Evolutionary conservation across 2,329 filamentous ascomycete species (phyloP).

Genomic region (Verticillium longisporum): DNA sequence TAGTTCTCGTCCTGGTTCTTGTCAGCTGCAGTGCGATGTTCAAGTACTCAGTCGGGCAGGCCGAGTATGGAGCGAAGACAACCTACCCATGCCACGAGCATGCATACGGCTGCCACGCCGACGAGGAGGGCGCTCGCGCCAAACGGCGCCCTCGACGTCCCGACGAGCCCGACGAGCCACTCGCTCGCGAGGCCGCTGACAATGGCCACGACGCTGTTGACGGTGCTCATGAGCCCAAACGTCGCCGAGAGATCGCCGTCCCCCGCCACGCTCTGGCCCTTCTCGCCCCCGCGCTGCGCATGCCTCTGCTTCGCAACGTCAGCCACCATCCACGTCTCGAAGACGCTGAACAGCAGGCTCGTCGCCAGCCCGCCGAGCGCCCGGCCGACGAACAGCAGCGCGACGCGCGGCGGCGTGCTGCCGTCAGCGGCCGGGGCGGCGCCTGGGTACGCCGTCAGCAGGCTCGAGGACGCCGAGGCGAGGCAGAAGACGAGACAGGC

Average conservation of each 20-base stretch:
- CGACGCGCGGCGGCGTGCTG: constrained; percentile 27
- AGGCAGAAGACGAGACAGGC: constrained; percentile 50
- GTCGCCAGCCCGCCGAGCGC: constrained; percentile 48
- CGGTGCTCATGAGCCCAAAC: constrained; percentile 42
- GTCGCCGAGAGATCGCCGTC: constrained; percentile 37
- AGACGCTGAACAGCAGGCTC: constrained; percentile 50
- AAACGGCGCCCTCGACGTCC: constrained; percentile 45
- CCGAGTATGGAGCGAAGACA: not conserved
- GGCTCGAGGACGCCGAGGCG: constrained; percentile 44
- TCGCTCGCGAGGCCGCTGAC: constrained; percentile 43
- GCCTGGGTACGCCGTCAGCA: constrained; percentile 23
- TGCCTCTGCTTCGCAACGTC: constrained; percentile 40
- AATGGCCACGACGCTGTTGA: constrained; percentile 51
- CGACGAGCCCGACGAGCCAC: constrained; percentile 35
- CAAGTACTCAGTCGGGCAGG: not conserved
- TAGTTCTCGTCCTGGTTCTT: constrained; percentile 40
- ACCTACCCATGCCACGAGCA: constrained; percentile 38
- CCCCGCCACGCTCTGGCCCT: constrained; percentile 25
- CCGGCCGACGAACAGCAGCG: constrained; percentile 43
- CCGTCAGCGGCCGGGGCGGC: constrained; percentile 12
- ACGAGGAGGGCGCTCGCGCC: constrained; percentile 29
- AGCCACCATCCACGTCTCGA: constrained; percentile 56
- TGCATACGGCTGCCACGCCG: constrained; percentile 32
- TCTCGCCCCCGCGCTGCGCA: constrained; percentile 20
- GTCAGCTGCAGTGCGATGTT: not conserved